Conservation (phyloP, 2,329 filamentous ascomycete species). For the Westerdykella ornata region DNA sequence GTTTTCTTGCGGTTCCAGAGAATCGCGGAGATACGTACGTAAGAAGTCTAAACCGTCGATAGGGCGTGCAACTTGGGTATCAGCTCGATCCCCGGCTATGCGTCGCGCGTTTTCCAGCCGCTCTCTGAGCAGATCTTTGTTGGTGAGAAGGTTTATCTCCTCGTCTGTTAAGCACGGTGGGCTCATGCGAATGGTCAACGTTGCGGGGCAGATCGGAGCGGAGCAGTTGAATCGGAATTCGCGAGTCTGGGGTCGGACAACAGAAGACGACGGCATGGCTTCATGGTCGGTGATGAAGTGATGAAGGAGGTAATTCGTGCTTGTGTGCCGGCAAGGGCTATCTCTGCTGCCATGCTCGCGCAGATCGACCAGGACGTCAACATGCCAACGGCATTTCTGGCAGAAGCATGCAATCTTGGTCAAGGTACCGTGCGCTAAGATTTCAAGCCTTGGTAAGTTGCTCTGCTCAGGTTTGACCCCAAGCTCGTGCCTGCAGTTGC, state of each 20-base stretch:
- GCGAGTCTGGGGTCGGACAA: constrained; percentile 5
- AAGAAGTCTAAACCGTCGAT: constrained; percentile 53
- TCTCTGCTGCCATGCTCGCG: constrained; percentile 34
- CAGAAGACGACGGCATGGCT: not conserved
- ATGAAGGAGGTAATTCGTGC: constrained; percentile 51
- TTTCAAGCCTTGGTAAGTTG: constrained; percentile 38
- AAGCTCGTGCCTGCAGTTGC: constrained; percentile 55
- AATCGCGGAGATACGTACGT: constrained; percentile 54
- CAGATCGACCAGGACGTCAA: constrained; percentile 53
- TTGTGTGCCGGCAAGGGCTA: constrained; percentile 40
- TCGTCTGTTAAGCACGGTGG: constrained; percentile 47
- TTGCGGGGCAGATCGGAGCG: constrained; percentile 49
- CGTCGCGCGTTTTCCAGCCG: constrained; percentile 50
- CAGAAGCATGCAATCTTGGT: constrained; percentile 58
- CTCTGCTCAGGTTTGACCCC: constrained; percentile 52
- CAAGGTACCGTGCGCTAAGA: constrained; percentile 35
- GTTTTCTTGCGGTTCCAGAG: constrained; percentile 45
- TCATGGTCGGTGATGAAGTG: constrained; percentile 44
- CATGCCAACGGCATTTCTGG: constrained; percentile 55
- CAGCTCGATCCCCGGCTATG: constrained; percentile 49
- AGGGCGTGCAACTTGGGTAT: constrained; percentile 46
- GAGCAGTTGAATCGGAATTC: constrained; percentile 52
- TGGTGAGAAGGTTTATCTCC: constrained; percentile 48
- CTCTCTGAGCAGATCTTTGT: constrained; percentile 46
- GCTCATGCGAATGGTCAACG: constrained; percentile 48